Evolutionary conservation across 2,329 filamentous ascomycete species (phyloP).

Genomic region (Alternaria panax): DNA sequence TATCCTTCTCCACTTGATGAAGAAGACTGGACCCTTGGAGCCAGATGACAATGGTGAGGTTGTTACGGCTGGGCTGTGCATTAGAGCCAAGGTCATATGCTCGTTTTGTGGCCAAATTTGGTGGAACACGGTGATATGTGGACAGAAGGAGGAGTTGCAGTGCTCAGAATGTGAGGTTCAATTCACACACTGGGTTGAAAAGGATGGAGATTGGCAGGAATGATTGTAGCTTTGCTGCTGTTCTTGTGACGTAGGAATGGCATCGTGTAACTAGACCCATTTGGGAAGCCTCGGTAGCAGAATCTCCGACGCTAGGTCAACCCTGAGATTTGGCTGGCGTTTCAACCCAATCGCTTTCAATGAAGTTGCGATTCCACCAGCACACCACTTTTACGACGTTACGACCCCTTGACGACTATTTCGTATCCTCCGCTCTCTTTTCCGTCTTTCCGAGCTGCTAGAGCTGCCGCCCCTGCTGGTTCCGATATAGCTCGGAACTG

Average conservation of each 20-base stretch:
- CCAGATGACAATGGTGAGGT: neutral
- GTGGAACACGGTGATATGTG: too few species aligned
- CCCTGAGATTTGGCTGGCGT: conserved; percentile 13
- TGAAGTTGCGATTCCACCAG: conserved; percentile 17
- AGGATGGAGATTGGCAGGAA: too few species aligned
- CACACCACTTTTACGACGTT: conserved; percentile 37
- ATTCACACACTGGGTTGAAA: too few species aligned
- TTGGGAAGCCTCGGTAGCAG: conserved; percentile 15
- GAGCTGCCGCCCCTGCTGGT: neutral
- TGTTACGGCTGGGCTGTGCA: neutral
- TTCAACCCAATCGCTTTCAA: conserved; percentile 21
- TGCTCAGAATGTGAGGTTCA: too few species aligned
- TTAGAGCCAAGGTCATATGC: neutral
- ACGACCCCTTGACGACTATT: conserved; percentile 42
- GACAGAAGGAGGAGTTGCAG: too few species aligned
- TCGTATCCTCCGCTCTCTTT: conserved; percentile 27
- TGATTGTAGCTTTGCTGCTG: too few species aligned
- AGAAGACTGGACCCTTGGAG: neutral
- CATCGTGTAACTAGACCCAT: neutral
- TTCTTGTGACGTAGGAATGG: too few species aligned
- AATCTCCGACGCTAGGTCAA: conserved; percentile 23
- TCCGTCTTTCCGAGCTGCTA: conserved; percentile 13
- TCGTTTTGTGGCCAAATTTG: neutral
- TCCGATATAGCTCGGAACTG: conserved; percentile 9
- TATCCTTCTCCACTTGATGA: neutral